These are phyloP conservation scores for Corinectria fuckeliana DNA, from an alignment of 2,329 filamentous ascomycete genomes.

Conservation along the genomic window DNA sequence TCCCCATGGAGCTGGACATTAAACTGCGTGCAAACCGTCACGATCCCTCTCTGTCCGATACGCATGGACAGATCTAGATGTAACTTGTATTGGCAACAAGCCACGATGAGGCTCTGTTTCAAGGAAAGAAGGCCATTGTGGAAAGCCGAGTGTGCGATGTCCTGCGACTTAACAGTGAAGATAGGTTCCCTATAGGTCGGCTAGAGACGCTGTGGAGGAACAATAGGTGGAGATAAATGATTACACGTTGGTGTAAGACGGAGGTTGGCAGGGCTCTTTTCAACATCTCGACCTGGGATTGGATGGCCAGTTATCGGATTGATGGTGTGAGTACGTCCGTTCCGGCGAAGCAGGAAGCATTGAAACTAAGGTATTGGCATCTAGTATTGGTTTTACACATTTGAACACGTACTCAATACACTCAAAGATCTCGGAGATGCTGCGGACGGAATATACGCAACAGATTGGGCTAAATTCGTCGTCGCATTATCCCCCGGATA, in stretches of 20 bases:
- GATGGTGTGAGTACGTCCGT: background rate
- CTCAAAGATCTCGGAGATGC: background rate
- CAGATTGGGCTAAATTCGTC: background rate
- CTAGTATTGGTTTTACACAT: background rate
- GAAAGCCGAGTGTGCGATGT: constrained; percentile 4
- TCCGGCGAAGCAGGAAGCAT: background rate
- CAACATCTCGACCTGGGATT: background rate
- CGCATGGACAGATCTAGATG: constrained; percentile 22
- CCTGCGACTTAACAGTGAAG: background rate
- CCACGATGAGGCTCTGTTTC: constrained; percentile 3
- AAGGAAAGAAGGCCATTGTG: background rate
- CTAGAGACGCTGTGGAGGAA: background rate
- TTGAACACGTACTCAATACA: background rate
- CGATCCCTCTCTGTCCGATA: constrained; percentile 15
- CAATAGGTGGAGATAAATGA: background rate
- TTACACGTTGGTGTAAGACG: background rate
- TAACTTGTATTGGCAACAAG: constrained; percentile 5
- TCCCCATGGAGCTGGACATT: constrained; percentile 14
- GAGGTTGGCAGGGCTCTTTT: background rate
- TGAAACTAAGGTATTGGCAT: background rate
- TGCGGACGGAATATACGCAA: background rate
- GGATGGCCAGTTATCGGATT: background rate
- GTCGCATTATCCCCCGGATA: background rate
- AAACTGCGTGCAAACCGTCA: constrained; percentile 19
- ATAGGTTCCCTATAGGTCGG: background rate